Evolutionary conservation across 2,329 filamentous ascomycete species (phyloP), one percentile per base, ranked within the genome.

Genomic region (Ophiosphaerella narmari): DNA sequence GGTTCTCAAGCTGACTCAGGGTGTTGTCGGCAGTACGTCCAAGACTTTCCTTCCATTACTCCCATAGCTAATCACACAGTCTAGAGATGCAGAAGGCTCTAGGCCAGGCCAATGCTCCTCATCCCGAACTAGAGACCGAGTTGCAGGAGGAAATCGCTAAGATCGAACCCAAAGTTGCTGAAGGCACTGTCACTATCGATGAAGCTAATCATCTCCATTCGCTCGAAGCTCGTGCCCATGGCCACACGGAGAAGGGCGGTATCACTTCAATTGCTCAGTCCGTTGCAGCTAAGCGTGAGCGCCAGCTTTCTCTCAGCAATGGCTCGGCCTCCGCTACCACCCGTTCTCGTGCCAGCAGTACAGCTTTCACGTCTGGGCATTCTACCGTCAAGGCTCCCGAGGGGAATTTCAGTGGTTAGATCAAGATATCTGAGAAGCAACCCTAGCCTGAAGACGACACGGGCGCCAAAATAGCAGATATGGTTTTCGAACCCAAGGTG

Each of bases 161-260:
- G 53, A 62, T 72, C 50, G 59, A 67, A 43, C 62, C 64, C 50
- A 71, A 71, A 46, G 55, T 72, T 44, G 59, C 60, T 46, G 53
- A 66, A 45, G 68, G 63, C 37, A 65, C 64, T 6, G 66, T 76
- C 48, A 74, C 72, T 29, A 70, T 59, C 50, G 70, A 71, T 41
- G 75, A 77, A 46, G 75, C 75, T 26, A 65, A 73, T 43, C 67
- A 68, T 40, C 66, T 77, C 23, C 73, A 76, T 49, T 74, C 72
- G 24, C 72, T 75, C 39, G 74, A 77, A 54, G 68, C 71, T 46
- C 71, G 74, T 31, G 70, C 64, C 38, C 60, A 70, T 35, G 68
- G 66, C 5, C 63, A 68, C 38, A 69, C 67, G 3, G 66, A 71
- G 54, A 70, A 67, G 41, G 68, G 67, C 1, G 65, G 73, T 21